Conservation (phyloP, 805 yeast genomes). For the Priceomyces haplophilus region DNA sequence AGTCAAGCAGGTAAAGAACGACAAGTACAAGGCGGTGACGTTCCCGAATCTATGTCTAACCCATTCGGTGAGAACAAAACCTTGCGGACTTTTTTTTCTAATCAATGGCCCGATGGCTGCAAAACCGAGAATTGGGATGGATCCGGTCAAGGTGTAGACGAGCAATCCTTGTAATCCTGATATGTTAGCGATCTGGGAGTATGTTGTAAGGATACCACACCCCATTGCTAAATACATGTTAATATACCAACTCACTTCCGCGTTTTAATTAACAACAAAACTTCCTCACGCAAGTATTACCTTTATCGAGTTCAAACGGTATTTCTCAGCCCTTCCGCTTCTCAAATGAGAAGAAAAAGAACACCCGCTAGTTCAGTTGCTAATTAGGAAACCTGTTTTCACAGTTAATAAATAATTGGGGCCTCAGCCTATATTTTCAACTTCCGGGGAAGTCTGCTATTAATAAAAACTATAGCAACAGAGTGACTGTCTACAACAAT, state of each 20-base stretch:
- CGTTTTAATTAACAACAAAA: constrained; percentile 15
- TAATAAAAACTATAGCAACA: background rate
- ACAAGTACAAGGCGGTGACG: constrained; percentile 67
- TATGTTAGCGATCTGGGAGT: constrained; percentile 79
- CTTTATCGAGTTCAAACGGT: constrained; percentile 47
- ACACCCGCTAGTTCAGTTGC: constrained; percentile 29
- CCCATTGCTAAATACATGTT: constrained; percentile 61
- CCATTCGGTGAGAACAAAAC: constrained; percentile 93
- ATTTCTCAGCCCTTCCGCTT: constrained; percentile 32
- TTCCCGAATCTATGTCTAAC: constrained; percentile 79
- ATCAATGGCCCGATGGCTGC: constrained; percentile 80
- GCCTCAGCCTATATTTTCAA: background rate
- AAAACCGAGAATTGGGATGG: constrained; percentile 82
- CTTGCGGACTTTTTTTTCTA: constrained; percentile 77
- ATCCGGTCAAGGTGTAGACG: constrained; percentile 75
- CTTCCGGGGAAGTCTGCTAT: background rate
- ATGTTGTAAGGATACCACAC: constrained; percentile 82
- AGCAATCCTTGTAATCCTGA: constrained; percentile 85
- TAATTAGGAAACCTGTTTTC: background rate
- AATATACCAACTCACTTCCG: constrained; percentile 1
- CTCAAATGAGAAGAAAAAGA: constrained; percentile 17
- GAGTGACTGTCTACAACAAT: background rate
- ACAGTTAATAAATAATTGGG: background rate
- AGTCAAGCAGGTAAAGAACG: constrained; percentile 80
- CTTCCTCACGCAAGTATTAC: constrained; percentile 45